Percentiles rank a stretch among this genome's conserved stretches.
phyloP scores from a whole-genome alignment of 768 basidiomycete genomes.

The Mycena rosella region DNA sequence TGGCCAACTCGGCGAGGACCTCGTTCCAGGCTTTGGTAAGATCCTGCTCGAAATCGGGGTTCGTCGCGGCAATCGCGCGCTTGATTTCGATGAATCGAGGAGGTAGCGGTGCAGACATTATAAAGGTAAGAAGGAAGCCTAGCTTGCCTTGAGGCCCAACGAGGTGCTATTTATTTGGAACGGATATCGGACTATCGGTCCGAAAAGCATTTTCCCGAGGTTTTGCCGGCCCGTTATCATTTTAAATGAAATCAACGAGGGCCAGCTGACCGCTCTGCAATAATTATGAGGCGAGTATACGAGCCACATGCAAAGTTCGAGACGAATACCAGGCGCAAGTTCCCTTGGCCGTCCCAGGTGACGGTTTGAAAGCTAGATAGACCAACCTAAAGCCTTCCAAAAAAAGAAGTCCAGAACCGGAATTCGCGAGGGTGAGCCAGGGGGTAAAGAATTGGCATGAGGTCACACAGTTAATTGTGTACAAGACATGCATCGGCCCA shows the following conservation, averaged over 20 bases:
- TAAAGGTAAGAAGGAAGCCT: background rate
- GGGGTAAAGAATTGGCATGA: too few species aligned
- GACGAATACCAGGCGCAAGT: too few species aligned
- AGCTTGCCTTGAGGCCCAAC: conserved; percentile 24
- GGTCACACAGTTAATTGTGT: background rate
- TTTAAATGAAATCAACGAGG: background rate
- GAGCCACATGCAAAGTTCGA: too few species aligned
- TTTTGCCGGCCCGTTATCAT: conserved; percentile 4
- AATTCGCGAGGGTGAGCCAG: too few species aligned
- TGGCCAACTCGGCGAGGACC: conserved; percentile 57
- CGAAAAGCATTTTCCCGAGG: conserved; percentile 10
- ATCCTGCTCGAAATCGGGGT: conserved; percentile 54
- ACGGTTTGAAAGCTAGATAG: too few species aligned
- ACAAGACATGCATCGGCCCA: conserved; percentile 50
- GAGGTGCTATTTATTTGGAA: background rate
- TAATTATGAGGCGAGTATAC: too few species aligned
- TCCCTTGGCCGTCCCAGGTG: too few species aligned
- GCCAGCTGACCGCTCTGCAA: too few species aligned
- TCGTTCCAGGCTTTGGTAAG: conserved; percentile 64
- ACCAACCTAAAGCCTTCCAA: too few species aligned
- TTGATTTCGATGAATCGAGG: conserved; percentile 30
- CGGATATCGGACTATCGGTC: conserved; percentile 2
- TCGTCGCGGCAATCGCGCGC: conserved; percentile 31
- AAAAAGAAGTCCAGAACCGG: too few species aligned
- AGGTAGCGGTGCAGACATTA: conserved; percentile 18